Base-by-base conservation (phyloP, 1,284 basidiomycete species). In the Cryptococcus sp. region DNA sequence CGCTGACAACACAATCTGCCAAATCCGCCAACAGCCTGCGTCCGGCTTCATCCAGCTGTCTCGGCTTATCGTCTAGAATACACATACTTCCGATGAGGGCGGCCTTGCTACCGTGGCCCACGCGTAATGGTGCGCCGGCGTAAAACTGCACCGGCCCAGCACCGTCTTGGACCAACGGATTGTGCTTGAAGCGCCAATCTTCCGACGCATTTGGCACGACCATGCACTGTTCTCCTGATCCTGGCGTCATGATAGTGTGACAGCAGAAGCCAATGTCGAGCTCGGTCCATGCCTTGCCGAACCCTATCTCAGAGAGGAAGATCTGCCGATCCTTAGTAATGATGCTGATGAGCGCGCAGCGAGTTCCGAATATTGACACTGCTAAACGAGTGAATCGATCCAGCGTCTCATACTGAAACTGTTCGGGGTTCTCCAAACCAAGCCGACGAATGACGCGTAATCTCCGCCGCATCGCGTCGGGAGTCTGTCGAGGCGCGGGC, bases 1-100 rank as follows among this genome's bases (percentile, higher is more conserved):
- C 76, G 57, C 68, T 73, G 15, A 78, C 75, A 16, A 77, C 67
- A 68, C 76, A 74, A 55, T 73, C 72, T 19, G 73, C 73, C 10
- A 78, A 55, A 19, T 74, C 69, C 7, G 67, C 53, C 35, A 78
- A 58, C 15, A 76, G 67, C 2, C 49, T 60, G 50, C 66, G 64
- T 38, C 73, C 69, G 8, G 71, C 59, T 15, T 56, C 42, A n/a
- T 55, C 60, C 54, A 77, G 77, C 10, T 66, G 58, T 23, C 76
- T 58, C 3, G 68, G 55, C 16, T 70, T 53, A 20, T 50, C 39
- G 47, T 69, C 65, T 16, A 64, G 39, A 15, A 78, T 48, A 40
- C 66, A 65, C n/a, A 78, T 47, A 17, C 61, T 65, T 0, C 75
- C 77, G 49, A 78, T 68, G 45, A 70, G 66, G n/a, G 72, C 62